Evolutionary conservation across 805 yeast genomes (phyloP).

Genomic region (Candida berthetii): DNA sequence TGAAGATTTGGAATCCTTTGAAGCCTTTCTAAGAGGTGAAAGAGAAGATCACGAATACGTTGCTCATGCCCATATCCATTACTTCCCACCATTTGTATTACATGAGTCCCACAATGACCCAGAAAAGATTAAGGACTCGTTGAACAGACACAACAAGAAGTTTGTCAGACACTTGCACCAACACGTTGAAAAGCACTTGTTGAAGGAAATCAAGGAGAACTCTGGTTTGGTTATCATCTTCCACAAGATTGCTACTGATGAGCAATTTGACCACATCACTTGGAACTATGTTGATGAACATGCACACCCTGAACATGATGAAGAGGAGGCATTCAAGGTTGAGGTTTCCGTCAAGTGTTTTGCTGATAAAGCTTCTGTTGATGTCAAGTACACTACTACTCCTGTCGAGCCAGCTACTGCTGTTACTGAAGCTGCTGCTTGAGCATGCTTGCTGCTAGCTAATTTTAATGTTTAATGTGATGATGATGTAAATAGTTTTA

Average conservation of each 20-base stretch:
- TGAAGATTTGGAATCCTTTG: constrained; percentile 59
- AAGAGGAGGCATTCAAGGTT: constrained; percentile 56
- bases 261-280: constrained; percentile 39
- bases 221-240: constrained; percentile 51
- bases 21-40: constrained; percentile 60
- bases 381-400: constrained; percentile 56
- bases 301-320: constrained; percentile 32
- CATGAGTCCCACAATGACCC: constrained; percentile 62
- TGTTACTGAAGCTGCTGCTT: too few species aligned
- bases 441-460: too few species aligned
- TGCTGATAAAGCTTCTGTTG: constrained; percentile 60
- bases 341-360: constrained; percentile 60
- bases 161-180: constrained; percentile 71
- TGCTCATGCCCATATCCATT: constrained; percentile 58
- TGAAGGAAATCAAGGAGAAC: constrained; percentile 57
- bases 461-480: too few species aligned
- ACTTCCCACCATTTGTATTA: constrained; percentile 70
- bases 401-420: constrained; percentile 24
- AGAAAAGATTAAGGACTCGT: constrained; percentile 66
- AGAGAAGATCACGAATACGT: constrained; percentile 74
- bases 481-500: too few species aligned
- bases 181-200: constrained; percentile 65
- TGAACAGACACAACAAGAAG: constrained; percentile 65
- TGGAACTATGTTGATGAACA: constrained; percentile 61
- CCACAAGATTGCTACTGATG: constrained; percentile 41